Evolutionary conservation across 1,284 basidiomycete species (phyloP).

Genomic region (Tremellales sp.): DNA sequence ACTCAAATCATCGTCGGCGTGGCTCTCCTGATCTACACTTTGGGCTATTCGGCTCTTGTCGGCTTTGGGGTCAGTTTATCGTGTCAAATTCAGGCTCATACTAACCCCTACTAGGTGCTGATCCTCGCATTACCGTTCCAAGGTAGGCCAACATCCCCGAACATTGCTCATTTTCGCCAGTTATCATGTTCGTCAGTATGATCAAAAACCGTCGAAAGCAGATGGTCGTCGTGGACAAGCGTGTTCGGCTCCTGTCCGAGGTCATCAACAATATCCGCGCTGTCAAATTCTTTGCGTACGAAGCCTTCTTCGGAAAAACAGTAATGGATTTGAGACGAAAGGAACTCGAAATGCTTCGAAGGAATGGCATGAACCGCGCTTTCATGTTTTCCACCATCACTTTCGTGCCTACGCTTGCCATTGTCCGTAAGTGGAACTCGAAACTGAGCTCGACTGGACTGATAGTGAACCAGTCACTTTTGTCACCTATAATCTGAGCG

Average conservation of each 20-base stretch:
- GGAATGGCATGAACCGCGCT: slow-evolving; percentile 23
- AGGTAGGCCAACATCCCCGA: slow-evolving; percentile 6
- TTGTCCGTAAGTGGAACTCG: too few species aligned
- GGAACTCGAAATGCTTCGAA: slow-evolving; percentile 56
- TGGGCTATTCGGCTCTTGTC: slow-evolving; percentile 29
- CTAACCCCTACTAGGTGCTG: slow-evolving; percentile 10
- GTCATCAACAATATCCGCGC: slow-evolving; percentile 35
- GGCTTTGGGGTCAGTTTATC: slow-evolving; percentile 24
- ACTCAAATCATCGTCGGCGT: slow-evolving; percentile 59
- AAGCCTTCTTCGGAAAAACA: slow-evolving; percentile 58
- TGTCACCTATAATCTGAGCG: slow-evolving; percentile 65
- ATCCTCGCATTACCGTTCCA: slow-evolving; percentile 9
- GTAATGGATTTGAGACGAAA: slow-evolving; percentile 54
- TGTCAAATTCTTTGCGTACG: slow-evolving; percentile 41
- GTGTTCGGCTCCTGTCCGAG: slow-evolving; percentile 38
- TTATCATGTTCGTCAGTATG: slow-evolving; percentile 61
- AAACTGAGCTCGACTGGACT: too few species aligned
- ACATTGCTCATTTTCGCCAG: slow-evolving; percentile 47
- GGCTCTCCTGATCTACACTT: slow-evolving; percentile 60
- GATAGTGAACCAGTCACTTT: slow-evolving; percentile 56
- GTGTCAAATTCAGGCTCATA: too few species aligned
- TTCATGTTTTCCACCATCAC: too few species aligned
- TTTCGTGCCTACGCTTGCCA: too few species aligned
- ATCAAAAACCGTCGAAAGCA: slow-evolving; percentile 62
- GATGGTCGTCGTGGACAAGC: slow-evolving; percentile 67